Evolutionary conservation across 257 asterid species (phyloP).

Genomic region (Primulina eburnea): DNA sequence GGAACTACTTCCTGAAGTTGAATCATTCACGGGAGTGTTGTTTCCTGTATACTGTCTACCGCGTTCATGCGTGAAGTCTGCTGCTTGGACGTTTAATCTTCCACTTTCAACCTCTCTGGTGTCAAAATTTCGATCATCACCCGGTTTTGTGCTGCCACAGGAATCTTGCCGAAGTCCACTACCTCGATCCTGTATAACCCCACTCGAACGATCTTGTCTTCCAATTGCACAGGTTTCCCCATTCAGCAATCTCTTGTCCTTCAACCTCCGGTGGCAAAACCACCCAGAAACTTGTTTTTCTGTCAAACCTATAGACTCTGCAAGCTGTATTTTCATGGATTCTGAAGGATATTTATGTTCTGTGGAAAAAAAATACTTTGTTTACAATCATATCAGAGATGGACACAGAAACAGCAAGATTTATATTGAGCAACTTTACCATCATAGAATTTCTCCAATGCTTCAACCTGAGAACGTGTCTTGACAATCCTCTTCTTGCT

Average conservation of each 20-base stretch:
- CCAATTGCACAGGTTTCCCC: conserved; percentile 46
- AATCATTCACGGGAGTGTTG: conserved; percentile 40
- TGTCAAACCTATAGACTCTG: conserved; percentile 72
- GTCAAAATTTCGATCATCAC: conserved; percentile 48
- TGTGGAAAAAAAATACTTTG: conserved; percentile 25
- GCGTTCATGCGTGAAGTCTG: conserved; percentile 49
- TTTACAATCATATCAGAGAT: conserved; percentile 9
- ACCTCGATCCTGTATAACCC: conserved; percentile 72
- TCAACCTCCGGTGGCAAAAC: conserved; percentile 95
- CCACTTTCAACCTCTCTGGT: conserved; percentile 76
- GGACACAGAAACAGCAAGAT: conserved; percentile 5
- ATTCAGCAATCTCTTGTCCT: conserved; percentile 60
- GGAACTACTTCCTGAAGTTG: conserved; percentile 77
- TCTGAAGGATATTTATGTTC: conserved; percentile 86
- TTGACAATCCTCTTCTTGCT: conserved; percentile 66
- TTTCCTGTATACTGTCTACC: conserved; percentile 45
- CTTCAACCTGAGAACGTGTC: conserved; percentile 65
- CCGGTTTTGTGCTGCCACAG: conserved; percentile 92
- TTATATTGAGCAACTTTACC: conserved; percentile 38
- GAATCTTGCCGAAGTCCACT: conserved; percentile 93
- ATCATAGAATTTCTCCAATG: conserved; percentile 61
- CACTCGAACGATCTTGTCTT: conserved; percentile 74
- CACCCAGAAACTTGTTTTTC: conserved; percentile 96
- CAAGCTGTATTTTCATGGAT: conserved; percentile 66
- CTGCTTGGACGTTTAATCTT: conserved; percentile 49